Conservation (phyloP, 108 stramenopile species). For the Chaetoceros muelleri region DNA sequence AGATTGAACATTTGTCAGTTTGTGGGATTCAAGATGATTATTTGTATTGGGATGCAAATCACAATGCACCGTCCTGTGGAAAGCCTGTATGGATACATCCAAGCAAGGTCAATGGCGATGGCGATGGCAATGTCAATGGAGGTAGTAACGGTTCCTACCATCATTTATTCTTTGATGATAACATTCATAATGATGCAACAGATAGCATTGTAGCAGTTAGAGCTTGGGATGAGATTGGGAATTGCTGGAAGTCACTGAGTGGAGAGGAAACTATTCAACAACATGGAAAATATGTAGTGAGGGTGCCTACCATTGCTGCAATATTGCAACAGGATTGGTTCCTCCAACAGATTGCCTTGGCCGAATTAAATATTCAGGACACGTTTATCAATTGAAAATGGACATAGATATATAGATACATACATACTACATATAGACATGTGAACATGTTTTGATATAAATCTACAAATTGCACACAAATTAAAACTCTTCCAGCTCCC, state of each 20-base stretch:
- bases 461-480: too few species aligned
- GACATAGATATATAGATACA: too few species aligned
- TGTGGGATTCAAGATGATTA: constrained; percentile 82
- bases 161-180: constrained; percentile 81
- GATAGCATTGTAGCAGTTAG: constrained; percentile 74
- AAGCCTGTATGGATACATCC: constrained; percentile 74
- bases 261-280: constrained; percentile 23
- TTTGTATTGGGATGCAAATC: constrained; percentile 46
- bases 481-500: too few species aligned
- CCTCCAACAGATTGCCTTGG: constrained; percentile 43
- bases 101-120: neutral
- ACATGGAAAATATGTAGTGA: constrained; percentile 67
- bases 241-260: constrained; percentile 26
- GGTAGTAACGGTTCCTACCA: constrained; percentile 25
- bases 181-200: constrained; percentile 62
- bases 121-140: neutral
- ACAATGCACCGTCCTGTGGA: constrained; percentile 55
- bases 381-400: too few species aligned
- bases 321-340: constrained; percentile 65
- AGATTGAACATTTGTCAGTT: constrained; percentile 29
- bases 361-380: constrained; percentile 18
- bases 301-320: constrained; percentile 70
- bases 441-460: too few species aligned
- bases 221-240: constrained; percentile 4
- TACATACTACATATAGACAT: too few species aligned